Conservation (phyloP, 2,329 filamentous ascomycete genomes). For the Diaporthe citrichinensis region DNA sequence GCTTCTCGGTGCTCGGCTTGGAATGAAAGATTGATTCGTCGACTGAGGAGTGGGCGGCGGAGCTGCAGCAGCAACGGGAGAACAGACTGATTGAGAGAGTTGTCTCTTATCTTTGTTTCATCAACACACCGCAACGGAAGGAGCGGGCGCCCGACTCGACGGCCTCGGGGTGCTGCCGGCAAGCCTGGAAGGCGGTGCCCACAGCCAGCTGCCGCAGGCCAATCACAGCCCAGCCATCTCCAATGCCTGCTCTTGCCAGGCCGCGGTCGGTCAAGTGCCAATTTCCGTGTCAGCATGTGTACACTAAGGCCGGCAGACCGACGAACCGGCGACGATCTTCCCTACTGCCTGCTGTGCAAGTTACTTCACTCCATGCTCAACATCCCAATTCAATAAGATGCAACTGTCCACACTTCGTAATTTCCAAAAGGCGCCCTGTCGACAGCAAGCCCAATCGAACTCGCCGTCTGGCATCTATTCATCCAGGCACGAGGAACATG, state of each 20-base stretch:
- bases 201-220: background rate
- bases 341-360: background rate
- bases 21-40: background rate
- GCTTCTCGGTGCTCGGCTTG: slow-evolving; percentile 34
- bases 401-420: too few species aligned
- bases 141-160: slow-evolving; percentile 21
- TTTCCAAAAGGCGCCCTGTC: background rate
- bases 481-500: background rate
- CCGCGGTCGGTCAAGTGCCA: slow-evolving; percentile 7
- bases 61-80: background rate
- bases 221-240: slow-evolving; percentile 19
- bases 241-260: slow-evolving; percentile 22
- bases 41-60: background rate
- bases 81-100: background rate
- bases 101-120: slow-evolving; percentile 26
- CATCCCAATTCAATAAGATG: background rate
- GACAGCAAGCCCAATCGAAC: background rate
- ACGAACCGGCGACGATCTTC: background rate
- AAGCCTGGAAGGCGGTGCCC: slow-evolving; percentile 7
- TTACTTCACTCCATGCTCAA: background rate
- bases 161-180: slow-evolving; percentile 12
- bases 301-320: background rate
- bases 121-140: background rate
- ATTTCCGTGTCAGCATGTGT: background rate
- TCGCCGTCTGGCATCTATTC: background rate